These are phyloP conservation scores for Citrus trifoliata DNA, from an alignment of 345 rosid species.

Conservation along the genomic window DNA sequence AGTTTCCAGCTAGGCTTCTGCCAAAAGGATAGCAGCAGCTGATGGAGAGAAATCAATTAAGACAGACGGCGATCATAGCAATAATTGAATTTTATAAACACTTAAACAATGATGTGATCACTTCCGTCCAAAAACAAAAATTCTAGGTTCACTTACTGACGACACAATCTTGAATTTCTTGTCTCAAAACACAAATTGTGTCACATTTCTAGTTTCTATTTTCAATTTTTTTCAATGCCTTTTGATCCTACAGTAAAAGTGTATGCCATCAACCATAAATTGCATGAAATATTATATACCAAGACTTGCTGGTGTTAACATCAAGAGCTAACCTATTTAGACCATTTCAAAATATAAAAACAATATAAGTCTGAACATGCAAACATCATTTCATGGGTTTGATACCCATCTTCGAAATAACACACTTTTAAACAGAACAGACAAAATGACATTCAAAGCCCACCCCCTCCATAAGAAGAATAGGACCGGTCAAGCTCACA, in stretches of 20 bases:
- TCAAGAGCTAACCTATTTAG: slow-evolving; percentile 17
- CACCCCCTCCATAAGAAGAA: slow-evolving; percentile 56
- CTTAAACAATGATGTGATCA: neutral
- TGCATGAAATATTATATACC: neutral
- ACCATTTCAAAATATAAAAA: slow-evolving; percentile 16
- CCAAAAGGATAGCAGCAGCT: neutral
- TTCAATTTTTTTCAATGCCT: neutral
- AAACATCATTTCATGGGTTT: slow-evolving; percentile 19
- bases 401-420: slow-evolving; percentile 13
- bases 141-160: neutral
- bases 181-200: neutral
- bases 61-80: neutral
- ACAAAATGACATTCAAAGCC: slow-evolving; percentile 65
- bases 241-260: neutral
- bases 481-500: slow-evolving; percentile 25
- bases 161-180: neutral
- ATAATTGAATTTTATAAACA: neutral
- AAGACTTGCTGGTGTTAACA: neutral
- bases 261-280: neutral
- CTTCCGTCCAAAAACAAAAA: neutral
- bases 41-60: neutral
- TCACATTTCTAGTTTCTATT: neutral
- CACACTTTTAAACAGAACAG: slow-evolving; percentile 28
- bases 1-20: neutral
- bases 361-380: slow-evolving; percentile 8